phyloP scores from a whole-genome alignment of 305 asterid species.

The Fraxinus xanthoxyloides region DNA sequence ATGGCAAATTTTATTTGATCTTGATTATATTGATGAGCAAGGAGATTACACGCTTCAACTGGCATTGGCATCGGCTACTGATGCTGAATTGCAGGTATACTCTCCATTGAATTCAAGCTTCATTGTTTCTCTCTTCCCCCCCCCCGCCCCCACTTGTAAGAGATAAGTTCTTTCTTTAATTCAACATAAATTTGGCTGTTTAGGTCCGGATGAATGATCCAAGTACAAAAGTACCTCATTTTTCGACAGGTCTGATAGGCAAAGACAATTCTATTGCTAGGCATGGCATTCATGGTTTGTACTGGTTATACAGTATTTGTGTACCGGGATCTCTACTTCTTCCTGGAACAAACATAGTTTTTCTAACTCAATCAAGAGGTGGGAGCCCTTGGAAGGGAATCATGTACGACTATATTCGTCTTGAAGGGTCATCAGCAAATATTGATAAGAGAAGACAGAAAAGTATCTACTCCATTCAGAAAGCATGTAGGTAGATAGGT shows the following conservation, averaged over 20 bases:
- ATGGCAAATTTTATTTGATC: conserved; percentile 63
- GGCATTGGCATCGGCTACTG: conserved; percentile 75
- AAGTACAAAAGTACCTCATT: conserved; percentile 29
- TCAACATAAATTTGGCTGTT: background rate
- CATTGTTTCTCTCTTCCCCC: too few species aligned
- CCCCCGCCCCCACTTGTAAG: background rate
- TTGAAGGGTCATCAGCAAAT: conserved; percentile 48
- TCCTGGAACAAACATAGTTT: conserved; percentile 32
- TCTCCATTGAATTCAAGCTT: background rate
- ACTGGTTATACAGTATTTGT: conserved; percentile 47
- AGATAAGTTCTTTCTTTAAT: background rate
- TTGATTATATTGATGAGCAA: conserved; percentile 29
- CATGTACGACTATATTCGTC: conserved; percentile 74
- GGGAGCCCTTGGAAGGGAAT: conserved; percentile 52
- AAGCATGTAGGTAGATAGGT: background rate
- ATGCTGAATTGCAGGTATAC: conserved; percentile 73
- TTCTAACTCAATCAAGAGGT: conserved; percentile 59
- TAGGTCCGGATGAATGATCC: conserved; percentile 53
- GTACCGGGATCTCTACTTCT: conserved; percentile 37
- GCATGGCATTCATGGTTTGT: conserved; percentile 76
- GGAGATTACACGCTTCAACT: conserved; percentile 59
- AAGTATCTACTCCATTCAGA: background rate
- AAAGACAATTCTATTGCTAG: conserved; percentile 78
- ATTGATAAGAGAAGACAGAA: background rate
- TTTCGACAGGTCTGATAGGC: conserved; percentile 57